A percentile compares a stretch with the other conserved stretches of the same genome.
Evolutionary conservation across 1,284 basidiomycete genomes (phyloP).

Genomic region (Apiotrichum sp.): DNA sequence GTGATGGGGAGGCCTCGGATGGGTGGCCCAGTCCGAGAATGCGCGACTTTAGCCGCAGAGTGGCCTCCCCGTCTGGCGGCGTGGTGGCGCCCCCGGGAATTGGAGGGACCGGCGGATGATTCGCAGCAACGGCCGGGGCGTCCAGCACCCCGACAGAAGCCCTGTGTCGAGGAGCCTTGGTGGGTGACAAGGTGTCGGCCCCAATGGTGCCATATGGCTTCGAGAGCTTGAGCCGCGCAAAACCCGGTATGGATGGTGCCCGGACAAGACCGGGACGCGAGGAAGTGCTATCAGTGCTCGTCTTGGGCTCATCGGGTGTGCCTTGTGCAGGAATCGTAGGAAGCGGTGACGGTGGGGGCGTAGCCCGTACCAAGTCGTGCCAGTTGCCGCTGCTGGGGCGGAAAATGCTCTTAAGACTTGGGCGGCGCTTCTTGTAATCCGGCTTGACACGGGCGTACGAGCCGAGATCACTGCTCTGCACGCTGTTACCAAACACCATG

Average conservation of each 20-base stretch:
- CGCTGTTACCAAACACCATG: not conserved
- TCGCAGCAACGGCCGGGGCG: not conserved
- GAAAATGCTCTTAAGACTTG: conserved; percentile 35
- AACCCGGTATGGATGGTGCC: conserved; percentile 9
- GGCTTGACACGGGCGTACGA: not conserved
- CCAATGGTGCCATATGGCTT: conserved; percentile 8
- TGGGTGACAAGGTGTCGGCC: conserved; percentile 7
- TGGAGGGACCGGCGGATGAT: not conserved
- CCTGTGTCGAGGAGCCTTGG: not conserved
- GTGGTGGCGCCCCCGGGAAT: not conserved
- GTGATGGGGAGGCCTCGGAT: conserved; percentile 9
- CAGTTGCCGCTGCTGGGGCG: conserved; percentile 37
- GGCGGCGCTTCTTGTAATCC: conserved; percentile 19
- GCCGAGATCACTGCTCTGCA: not conserved
- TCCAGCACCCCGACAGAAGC: not conserved
- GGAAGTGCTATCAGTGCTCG: not conserved
- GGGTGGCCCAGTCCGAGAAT: conserved; percentile 14
- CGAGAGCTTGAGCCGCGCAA: conserved; percentile 9
- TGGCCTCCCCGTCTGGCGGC: conserved; percentile 6
- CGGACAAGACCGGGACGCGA: conserved; percentile 1
- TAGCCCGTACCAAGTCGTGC: conserved; percentile 29
- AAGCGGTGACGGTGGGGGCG: conserved; percentile 8
- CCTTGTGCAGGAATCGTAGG: not conserved
- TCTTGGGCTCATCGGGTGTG: not conserved
- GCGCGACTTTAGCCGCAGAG: conserved; percentile 14